These are phyloP conservation scores for Entomortierella chlamydospora DNA, from an alignment of 192 early-diverging fungal species.

Conservation along the genomic window DNA sequence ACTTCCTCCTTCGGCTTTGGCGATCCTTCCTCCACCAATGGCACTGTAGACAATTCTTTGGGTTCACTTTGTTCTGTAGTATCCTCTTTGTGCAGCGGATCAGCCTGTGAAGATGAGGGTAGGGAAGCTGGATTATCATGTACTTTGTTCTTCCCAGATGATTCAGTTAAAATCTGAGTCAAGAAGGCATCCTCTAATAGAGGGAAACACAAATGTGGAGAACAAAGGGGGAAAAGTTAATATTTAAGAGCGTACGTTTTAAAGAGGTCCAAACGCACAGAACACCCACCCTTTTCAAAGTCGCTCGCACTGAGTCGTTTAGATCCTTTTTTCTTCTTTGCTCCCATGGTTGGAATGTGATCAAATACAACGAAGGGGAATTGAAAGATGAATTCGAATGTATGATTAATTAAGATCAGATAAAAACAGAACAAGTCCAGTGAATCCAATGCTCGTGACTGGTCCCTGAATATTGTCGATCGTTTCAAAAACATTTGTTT, in stretches of 20 bases:
- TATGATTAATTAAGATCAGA: too few species aligned
- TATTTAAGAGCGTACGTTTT: too few species aligned
- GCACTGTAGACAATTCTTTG: not conserved
- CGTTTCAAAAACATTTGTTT: too few species aligned
- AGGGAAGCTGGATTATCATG: not conserved
- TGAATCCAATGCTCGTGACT: too few species aligned
- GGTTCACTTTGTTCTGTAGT: too few species aligned
- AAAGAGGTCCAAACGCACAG: not conserved
- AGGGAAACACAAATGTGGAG: not conserved
- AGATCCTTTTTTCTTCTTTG: constrained; percentile 40
- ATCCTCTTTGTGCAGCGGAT: not conserved
- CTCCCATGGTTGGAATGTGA: not conserved
- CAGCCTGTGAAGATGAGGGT: not conserved
- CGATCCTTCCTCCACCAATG: too few species aligned
- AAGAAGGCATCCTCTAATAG: constrained; percentile 22
- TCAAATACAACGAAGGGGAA: too few species aligned
- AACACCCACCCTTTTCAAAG: constrained; percentile 15
- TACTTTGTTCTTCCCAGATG: not conserved
- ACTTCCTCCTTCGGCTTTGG: too few species aligned
- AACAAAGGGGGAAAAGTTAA: not conserved
- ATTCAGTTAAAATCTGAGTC: constrained; percentile 11
- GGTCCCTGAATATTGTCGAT: too few species aligned
- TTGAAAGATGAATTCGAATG: too few species aligned
- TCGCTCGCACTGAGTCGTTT: constrained; percentile 16
- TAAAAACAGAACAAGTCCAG: too few species aligned